Percentiles rank a stretch among this genome's conserved stretches.
These are phyloP conservation scores for Emericellopsis atlantica DNA, from an alignment of 2,329 filamentous ascomycete species.

Conservation along the genomic window DNA sequence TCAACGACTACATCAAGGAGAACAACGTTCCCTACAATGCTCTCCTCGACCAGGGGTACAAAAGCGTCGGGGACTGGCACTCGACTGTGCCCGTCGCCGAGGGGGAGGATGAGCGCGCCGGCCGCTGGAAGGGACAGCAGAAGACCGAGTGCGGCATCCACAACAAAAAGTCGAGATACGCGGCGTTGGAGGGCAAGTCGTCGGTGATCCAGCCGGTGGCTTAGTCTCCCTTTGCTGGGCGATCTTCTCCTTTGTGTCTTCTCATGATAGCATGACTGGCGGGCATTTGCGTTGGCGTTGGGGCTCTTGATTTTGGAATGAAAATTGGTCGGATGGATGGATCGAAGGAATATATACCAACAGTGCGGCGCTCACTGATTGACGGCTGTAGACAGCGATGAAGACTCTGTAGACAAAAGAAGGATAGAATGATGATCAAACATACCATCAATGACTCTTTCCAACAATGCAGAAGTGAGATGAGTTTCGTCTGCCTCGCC, in stretches of 20 bases:
- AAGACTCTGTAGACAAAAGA: too few relatives aligned
- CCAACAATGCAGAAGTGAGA: too few relatives aligned
- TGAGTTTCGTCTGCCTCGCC: too few relatives aligned
- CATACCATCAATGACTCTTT: too few relatives aligned
- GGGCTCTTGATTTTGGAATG: background rate
- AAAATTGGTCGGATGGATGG: too few relatives aligned
- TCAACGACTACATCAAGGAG: constrained; percentile 74
- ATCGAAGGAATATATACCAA: background rate
- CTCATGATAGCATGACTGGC: background rate
- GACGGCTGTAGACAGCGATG: too few relatives aligned
- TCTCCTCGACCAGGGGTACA: constrained; percentile 88
- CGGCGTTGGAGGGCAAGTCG: constrained; percentile 54
- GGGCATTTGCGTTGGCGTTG: constrained; percentile 2
- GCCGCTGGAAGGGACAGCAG: constrained; percentile 87
- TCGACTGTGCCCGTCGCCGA: constrained; percentile 83
- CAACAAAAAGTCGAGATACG: constrained; percentile 92
- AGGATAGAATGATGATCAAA: too few relatives aligned
- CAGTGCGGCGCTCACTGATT: background rate
- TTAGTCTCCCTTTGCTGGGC: background rate
- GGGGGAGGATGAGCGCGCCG: constrained; percentile 89
- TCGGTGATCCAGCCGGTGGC: constrained; percentile 5
- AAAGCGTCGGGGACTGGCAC: constrained; percentile 97
- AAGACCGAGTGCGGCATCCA: constrained; percentile 99
- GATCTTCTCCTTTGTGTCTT: too few relatives aligned
- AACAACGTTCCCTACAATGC: constrained; percentile 89